Conservation (phyloP, 495 filamentous ascomycete species). For the Hypoxylon subgilvum region DNA sequence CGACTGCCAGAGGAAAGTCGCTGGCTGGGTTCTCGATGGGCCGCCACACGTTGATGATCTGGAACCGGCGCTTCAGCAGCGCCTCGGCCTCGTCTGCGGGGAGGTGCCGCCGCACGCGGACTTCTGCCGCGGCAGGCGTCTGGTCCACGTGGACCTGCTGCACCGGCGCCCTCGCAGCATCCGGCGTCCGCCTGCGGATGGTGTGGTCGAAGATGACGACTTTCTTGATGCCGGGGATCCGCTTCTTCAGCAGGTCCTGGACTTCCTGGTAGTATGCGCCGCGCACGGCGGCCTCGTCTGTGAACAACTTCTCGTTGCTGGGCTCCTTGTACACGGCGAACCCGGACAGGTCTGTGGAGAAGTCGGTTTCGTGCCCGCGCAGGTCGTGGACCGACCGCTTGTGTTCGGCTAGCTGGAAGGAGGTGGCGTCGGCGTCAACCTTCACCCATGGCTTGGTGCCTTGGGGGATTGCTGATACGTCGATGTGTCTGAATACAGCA, state of each 20-base stretch:
- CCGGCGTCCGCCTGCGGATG: constrained; percentile 64
- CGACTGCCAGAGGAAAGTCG: constrained; percentile 71
- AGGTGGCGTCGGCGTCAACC: constrained; percentile 45
- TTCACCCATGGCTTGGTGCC: constrained; percentile 48
- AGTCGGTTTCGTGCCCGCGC: constrained; percentile 34
- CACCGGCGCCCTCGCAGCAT: constrained; percentile 68
- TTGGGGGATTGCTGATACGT: constrained; percentile 29
- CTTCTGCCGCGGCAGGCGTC: constrained; percentile 65
- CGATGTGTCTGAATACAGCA: constrained; percentile 40
- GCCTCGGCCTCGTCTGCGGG: constrained; percentile 58
- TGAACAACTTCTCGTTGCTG: constrained; percentile 60
- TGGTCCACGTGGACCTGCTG: constrained; percentile 83
- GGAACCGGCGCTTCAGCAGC: constrained; percentile 65
- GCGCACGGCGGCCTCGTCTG: constrained; percentile 65
- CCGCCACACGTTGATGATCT: constrained; percentile 87
- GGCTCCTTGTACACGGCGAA: constrained; percentile 49
- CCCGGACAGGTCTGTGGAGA: constrained; percentile 50
- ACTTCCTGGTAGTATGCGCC: constrained; percentile 79
- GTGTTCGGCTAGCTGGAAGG: constrained; percentile 35
- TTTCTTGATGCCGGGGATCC: constrained; percentile 65
- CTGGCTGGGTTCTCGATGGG: constrained; percentile 71
- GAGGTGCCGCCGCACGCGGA: constrained; percentile 70
- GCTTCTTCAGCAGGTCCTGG: constrained; percentile 66
- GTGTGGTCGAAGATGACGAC: constrained; percentile 89
- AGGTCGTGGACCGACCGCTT: constrained; percentile 43